Conservation (phyloP, 2,329 filamentous ascomycete species). For the Apiospora sp. region DNA sequence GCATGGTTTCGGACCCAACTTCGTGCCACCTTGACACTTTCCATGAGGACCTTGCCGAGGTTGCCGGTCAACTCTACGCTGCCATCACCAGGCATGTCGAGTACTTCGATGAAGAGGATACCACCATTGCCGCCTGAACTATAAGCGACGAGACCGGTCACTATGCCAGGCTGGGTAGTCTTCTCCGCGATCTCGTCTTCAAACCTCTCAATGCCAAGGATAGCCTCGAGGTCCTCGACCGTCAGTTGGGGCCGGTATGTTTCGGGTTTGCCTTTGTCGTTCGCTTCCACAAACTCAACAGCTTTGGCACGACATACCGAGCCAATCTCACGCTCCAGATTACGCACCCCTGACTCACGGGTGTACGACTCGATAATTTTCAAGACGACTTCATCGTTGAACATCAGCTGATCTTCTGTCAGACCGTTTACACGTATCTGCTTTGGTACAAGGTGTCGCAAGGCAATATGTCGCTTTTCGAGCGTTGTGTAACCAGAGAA, state of each 20-base stretch:
- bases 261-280: conserved; percentile 73
- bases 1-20: conserved; percentile 98
- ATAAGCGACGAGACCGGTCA: conserved; percentile 96
- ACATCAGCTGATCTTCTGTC: conserved; percentile 73
- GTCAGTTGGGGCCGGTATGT: conserved; percentile 78
- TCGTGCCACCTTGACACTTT: conserved; percentile 93
- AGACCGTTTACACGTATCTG: conserved; percentile 93
- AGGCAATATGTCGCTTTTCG: conserved; percentile 95
- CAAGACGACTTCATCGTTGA: conserved; percentile 85
- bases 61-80: conserved; percentile 95
- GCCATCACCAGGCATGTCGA: conserved; percentile 93
- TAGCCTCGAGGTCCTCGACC: conserved; percentile 84
- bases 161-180: conserved; percentile 83
- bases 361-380: conserved; percentile 98
- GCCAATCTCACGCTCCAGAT: conserved; percentile 93
- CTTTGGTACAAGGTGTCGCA: conserved; percentile 93
- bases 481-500: conserved; percentile 95
- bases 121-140: conserved; percentile 90
- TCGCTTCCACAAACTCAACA: conserved; percentile 91
- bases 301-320: conserved; percentile 95
- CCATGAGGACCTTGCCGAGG: conserved; percentile 94
- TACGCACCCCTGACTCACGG: conserved; percentile 93
- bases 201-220: conserved; percentile 91
- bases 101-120: conserved; percentile 98
- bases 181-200: conserved; percentile 96